These are phyloP conservation scores for Aspergillus japonicus DNA, from an alignment of 2,329 filamentous ascomycete genomes.

Conservation along the genomic window DNA sequence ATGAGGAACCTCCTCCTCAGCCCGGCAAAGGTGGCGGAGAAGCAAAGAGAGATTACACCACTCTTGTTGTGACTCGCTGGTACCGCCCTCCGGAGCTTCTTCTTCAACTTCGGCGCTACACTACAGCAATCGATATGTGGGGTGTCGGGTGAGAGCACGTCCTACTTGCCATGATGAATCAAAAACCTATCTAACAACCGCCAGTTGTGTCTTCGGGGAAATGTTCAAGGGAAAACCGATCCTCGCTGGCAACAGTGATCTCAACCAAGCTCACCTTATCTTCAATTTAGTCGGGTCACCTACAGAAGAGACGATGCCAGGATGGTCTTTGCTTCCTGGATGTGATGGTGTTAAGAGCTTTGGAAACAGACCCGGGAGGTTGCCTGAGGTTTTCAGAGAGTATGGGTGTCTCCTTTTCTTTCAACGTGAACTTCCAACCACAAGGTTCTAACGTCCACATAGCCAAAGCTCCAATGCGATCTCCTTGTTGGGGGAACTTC, in stretches of 20 bases:
- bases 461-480: slow-evolving; percentile 70
- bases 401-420: slow-evolving; percentile 37
- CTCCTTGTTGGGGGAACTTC: slow-evolving; percentile 74
- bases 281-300: slow-evolving; percentile 90
- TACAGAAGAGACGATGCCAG: slow-evolving; percentile 87
- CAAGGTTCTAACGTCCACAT: slow-evolving; percentile 15
- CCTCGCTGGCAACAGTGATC: slow-evolving; percentile 81
- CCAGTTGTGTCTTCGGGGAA: slow-evolving; percentile 92
- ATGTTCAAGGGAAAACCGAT: slow-evolving; percentile 96
- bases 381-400: slow-evolving; percentile 74
- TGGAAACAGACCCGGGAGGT: slow-evolving; percentile 61
- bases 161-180: slow-evolving; percentile 27
- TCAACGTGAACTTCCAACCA: not conserved
- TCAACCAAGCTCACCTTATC: slow-evolving; percentile 87
- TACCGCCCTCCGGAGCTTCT: slow-evolving; percentile 93
- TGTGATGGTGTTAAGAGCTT: slow-evolving; percentile 70
- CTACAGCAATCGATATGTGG: slow-evolving; percentile 98
- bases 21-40: slow-evolving; percentile 78
- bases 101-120: slow-evolving; percentile 83
- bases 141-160: slow-evolving; percentile 71
- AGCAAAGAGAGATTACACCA: slow-evolving; percentile 86
- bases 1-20: slow-evolving; percentile 78
- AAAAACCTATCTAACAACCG: slow-evolving; percentile 21
- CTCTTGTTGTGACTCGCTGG: slow-evolving; percentile 95
- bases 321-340: slow-evolving; percentile 79